Conservation (phyloP, 306 rosid species). For the Cercis canadensis region DNA sequence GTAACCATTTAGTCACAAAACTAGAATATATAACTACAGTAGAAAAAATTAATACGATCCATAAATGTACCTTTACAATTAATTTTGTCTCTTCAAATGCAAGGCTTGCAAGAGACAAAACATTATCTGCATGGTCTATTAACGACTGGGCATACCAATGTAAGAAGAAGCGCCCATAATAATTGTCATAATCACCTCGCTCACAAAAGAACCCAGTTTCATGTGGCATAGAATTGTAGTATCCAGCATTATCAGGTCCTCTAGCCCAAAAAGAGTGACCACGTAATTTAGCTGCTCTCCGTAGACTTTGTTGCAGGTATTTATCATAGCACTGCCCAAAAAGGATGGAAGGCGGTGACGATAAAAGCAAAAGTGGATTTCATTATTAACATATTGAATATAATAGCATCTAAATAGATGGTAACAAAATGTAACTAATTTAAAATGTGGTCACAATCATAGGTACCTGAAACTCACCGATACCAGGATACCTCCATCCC, state of each 20-base stretch:
- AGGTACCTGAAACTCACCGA: slow-evolving; percentile 99
- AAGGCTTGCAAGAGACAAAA: slow-evolving; percentile 92
- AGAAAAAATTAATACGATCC: slow-evolving; percentile 23
- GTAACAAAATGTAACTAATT: slow-evolving; percentile 29
- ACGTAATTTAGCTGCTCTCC: slow-evolving; percentile 82
- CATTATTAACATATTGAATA: slow-evolving; percentile 21
- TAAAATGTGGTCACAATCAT: slow-evolving; percentile 28
- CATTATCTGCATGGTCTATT: slow-evolving; percentile 87
- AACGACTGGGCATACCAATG: slow-evolving; percentile 90
- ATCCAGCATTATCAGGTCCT: slow-evolving; percentile 96
- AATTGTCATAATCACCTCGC: slow-evolving; percentile 95
- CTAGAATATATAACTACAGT: slow-evolving; percentile 28
- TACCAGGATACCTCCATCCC: slow-evolving; percentile 99
- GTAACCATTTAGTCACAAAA: slow-evolving; percentile 30
- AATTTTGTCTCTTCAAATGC: slow-evolving; percentile 87
- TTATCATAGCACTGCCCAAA: slow-evolving; percentile 87
- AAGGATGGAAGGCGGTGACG: background rate
- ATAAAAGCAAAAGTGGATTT: slow-evolving; percentile 33
- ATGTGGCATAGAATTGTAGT: slow-evolving; percentile 89
- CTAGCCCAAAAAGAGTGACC: slow-evolving; percentile 96
- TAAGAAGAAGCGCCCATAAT: slow-evolving; percentile 97
- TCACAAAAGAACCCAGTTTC: slow-evolving; percentile 98
- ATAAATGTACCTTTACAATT: slow-evolving; percentile 74
- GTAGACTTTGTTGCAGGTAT: slow-evolving; percentile 81
- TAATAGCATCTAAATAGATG: background rate